Evolutionary conservation across 805 yeast species (phyloP), one percentile per base, ranked within the genome.

Genomic region (Pichia sporocuriosa): DNA sequence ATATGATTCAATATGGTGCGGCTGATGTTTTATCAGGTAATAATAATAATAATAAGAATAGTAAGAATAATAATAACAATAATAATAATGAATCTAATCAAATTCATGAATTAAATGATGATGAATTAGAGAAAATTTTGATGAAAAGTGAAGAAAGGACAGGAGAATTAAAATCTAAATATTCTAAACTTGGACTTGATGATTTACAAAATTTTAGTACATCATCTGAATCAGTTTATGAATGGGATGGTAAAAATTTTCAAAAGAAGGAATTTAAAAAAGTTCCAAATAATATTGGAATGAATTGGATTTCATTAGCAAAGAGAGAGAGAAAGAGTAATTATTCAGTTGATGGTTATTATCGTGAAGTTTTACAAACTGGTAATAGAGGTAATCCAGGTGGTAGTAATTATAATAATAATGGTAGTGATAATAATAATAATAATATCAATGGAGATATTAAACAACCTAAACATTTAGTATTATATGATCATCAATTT

Each of bases 401-500:
- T 10, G 12, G 26, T 21, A 17, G 17, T n/a, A 9, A 32, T 21
- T 5, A 15, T 30, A 20, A n/a, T 25, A 32, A 44, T 7, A 49
- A 41, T 26, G 57, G 67, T 40, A 66, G 67, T 39, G 68, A 70
- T 33, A 68, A 74, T 9, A 83, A 81, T 2, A 93, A 95, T 15
- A 76, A 74, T 21, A n/a, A 19, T 20, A 19, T 34, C 15, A 26
- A 26, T 26, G 5, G 26, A 20, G 38, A 33, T 8, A 21, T 39
- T n/a, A 22, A 23, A 47, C 85, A 94, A 33, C 97, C 97, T 28
- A 86, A 82, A 56, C 93, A 86, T 53, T 67, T 84, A 46, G 79
- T 78, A 44, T 69, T 86, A 30, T 85, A 83, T 57, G 96, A 93
- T 56, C 96, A 89, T 62, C 98, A 93, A 62, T 86, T 93, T 54